Conservation (phyloP, 2,329 filamentous ascomycete species). For the Myriosclerotinia scirpicola region DNA sequence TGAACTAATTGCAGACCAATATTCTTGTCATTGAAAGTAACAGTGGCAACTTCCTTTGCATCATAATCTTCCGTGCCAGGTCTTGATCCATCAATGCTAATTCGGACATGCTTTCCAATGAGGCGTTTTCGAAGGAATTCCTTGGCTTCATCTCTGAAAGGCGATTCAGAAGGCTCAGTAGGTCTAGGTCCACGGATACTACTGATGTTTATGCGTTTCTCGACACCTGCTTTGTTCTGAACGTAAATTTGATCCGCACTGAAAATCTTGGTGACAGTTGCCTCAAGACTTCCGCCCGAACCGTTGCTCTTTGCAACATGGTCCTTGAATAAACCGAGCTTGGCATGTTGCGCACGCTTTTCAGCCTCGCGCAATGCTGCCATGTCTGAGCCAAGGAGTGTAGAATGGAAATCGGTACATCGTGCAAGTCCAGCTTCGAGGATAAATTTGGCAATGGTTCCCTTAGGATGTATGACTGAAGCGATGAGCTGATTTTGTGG, state of each 20-base stretch:
- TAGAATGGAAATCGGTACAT: constrained; percentile 95
- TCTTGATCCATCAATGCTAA: constrained; percentile 87
- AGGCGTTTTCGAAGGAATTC: constrained; percentile 91
- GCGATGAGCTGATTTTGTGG: constrained; percentile 92
- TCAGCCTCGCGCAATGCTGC: constrained; percentile 80
- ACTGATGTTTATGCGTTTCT: constrained; percentile 90
- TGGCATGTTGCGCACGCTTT: constrained; percentile 74
- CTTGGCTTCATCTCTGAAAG: constrained; percentile 91
- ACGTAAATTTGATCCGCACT: constrained; percentile 88
- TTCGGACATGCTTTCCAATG: constrained; percentile 92
- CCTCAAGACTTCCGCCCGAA: constrained; percentile 68
- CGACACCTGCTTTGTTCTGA: constrained; percentile 77
- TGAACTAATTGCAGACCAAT: constrained; percentile 83
- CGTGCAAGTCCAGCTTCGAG: constrained; percentile 85
- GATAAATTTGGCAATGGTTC: constrained; percentile 89
- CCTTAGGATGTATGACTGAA: constrained; percentile 80
- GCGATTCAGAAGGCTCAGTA: constrained; percentile 80
- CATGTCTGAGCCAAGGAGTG: constrained; percentile 88
- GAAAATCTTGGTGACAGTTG: constrained; percentile 79
- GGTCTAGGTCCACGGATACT: constrained; percentile 92
- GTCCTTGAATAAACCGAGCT: constrained; percentile 77
- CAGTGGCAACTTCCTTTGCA: constrained; percentile 89
- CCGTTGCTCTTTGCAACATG: constrained; percentile 68
- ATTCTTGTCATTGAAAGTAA: constrained; percentile 82
- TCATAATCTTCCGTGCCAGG: constrained; percentile 88